phyloP scores from a whole-genome alignment of 2,329 filamentous ascomycete genomes.

The Stachybotrys chartarum region DNA sequence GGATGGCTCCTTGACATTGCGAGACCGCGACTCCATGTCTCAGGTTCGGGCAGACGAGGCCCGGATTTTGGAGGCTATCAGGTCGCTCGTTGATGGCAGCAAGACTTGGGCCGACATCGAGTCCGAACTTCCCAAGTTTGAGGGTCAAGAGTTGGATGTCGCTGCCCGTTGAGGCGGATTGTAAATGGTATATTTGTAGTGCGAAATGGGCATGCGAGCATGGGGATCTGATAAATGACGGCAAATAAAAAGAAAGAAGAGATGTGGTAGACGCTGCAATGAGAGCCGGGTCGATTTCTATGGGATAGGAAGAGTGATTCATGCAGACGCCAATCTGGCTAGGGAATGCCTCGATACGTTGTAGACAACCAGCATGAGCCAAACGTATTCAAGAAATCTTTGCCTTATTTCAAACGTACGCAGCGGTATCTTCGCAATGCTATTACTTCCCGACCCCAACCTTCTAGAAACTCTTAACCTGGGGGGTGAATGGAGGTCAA shows the following conservation, averaged over 20 bases:
- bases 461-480: too few species aligned
- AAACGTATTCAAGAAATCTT: too few species aligned
- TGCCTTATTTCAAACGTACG: too few species aligned
- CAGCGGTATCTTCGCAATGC: too few species aligned
- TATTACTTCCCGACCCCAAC: too few species aligned
- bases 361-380: too few species aligned
- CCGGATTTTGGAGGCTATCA: slow-evolving; percentile 70
- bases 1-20: slow-evolving; percentile 77
- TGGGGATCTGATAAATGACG: not conserved
- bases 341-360: too few species aligned
- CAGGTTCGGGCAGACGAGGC: slow-evolving; percentile 82
- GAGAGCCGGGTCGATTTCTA: too few species aligned
- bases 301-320: too few species aligned
- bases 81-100: slow-evolving; percentile 38
- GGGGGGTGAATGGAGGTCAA: too few species aligned
- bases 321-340: too few species aligned
- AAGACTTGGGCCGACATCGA: slow-evolving; percentile 64
- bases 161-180: slow-evolving; percentile 20
- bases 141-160: slow-evolving; percentile 60
- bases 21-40: slow-evolving; percentile 84
- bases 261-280: too few species aligned
- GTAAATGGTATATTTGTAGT: not conserved
- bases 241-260: not conserved
- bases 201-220: not conserved
- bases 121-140: slow-evolving; percentile 74